Evolutionary conservation across 1,284 basidiomycete genomes (phyloP).

Genomic region (Cryptococcus maquisensis): DNA sequence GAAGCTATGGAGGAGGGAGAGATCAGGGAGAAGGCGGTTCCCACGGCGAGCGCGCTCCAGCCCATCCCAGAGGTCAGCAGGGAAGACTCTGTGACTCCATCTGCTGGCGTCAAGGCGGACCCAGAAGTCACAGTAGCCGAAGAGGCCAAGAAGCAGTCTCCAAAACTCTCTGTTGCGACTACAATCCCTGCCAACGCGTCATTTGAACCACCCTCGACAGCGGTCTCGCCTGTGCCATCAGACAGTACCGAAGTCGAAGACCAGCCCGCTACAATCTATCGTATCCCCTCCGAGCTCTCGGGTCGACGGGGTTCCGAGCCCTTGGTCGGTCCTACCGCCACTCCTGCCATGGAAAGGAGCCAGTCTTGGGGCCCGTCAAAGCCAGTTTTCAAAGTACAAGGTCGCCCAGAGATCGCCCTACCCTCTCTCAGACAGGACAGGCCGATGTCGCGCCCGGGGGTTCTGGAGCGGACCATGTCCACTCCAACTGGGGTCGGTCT

Average conservation of each 20-base stretch:
- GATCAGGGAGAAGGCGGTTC: too few relatives aligned
- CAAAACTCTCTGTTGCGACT: too few relatives aligned
- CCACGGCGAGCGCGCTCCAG: too few relatives aligned
- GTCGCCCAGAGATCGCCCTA: background rate
- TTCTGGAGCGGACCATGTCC: background rate
- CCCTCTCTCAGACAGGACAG: background rate
- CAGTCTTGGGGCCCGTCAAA: background rate
- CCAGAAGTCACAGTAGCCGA: too few relatives aligned
- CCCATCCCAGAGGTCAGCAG: too few relatives aligned
- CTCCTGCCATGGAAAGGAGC: background rate
- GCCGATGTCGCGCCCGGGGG: background rate
- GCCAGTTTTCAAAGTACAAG: background rate
- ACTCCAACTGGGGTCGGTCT: background rate
- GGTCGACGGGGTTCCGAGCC: background rate
- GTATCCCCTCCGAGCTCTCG: background rate
- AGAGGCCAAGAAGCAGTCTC: too few relatives aligned
- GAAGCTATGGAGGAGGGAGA: too few relatives aligned
- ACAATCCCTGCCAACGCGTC: too few relatives aligned
- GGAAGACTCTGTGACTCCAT: too few relatives aligned
- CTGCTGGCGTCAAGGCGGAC: too few relatives aligned
- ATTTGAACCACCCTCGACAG: too few relatives aligned
- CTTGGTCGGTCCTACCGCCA: background rate
- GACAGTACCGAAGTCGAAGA: background rate
- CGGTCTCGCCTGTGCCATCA: too few relatives aligned
- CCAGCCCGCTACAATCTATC: background rate